Percentiles rank a stretch among this genome's conserved stretches.
phyloP scores from a whole-genome alignment of 345 rosid species.

The Citrus maxima region DNA sequence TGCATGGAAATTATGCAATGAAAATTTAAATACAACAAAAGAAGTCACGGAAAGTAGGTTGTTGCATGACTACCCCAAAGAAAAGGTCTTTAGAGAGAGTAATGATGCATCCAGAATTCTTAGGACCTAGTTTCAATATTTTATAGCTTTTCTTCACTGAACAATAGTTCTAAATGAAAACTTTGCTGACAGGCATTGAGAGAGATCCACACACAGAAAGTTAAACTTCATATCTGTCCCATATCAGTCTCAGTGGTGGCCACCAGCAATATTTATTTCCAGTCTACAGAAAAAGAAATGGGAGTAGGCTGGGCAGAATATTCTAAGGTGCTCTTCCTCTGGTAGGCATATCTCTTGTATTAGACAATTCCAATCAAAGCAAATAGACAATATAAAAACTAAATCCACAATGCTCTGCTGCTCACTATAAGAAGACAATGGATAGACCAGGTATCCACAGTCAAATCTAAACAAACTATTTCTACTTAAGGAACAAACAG shows the following conservation, averaged over 20 bases:
- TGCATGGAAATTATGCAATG: not conserved
- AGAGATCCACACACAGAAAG: not conserved
- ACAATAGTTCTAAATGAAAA: not conserved
- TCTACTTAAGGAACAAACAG: not conserved
- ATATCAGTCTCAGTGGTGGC: not conserved
- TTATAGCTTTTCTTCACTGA: not conserved
- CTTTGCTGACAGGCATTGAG: not conserved
- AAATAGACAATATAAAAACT: not conserved
- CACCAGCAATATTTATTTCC: not conserved
- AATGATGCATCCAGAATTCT: not conserved
- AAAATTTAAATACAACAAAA: not conserved
- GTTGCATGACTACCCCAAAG: not conserved
- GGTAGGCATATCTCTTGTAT: not conserved
- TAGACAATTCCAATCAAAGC: not conserved
- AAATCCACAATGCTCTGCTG: not conserved
- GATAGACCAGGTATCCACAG: not conserved
- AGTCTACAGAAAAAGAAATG: not conserved
- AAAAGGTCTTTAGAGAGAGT: not conserved
- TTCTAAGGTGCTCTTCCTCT: not conserved
- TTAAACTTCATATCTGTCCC: not conserved
- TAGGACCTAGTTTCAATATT: not conserved
- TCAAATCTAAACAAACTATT: not conserved
- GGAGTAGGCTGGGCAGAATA: not conserved
- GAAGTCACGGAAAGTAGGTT: not conserved
- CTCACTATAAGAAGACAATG: not conserved